These are phyloP conservation scores for Elsinoe ampelina DNA, from an alignment of 2,329 filamentous ascomycete genomes.

Conservation along the genomic window DNA sequence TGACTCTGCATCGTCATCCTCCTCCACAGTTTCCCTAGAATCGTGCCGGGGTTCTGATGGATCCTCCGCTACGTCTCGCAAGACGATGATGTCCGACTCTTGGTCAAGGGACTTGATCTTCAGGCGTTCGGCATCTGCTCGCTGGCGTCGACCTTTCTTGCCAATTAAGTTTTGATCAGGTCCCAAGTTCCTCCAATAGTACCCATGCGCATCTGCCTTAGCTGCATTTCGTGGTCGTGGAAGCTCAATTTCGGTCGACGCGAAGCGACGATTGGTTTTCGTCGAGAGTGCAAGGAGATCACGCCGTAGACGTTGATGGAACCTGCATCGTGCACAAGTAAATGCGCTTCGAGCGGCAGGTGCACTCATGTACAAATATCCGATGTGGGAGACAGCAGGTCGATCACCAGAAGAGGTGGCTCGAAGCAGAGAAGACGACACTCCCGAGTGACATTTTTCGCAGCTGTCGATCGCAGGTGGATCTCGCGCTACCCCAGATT, in stretches of 20 bases:
- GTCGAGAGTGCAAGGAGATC: constrained; percentile 2
- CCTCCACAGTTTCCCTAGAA: neutral
- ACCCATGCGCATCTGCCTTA: neutral
- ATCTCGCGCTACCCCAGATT: constrained; percentile 3
- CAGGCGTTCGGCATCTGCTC: constrained; percentile 13
- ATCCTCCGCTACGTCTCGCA: constrained; percentile 15
- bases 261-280: neutral
- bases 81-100: constrained; percentile 16
- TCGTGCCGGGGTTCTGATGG: neutral
- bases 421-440: no score
- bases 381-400: no score
- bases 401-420: no score
- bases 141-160: constrained; percentile 1
- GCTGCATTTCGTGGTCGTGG: neutral
- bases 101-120: constrained; percentile 15
- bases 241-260: neutral
- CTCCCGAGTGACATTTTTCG: neutral
- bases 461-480: neutral
- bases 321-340: constrained; percentile 17
- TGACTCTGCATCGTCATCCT: neutral
- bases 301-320: constrained; percentile 12
- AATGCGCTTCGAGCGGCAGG: constrained; percentile 12
- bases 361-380: constrained; percentile 13
- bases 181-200: neutral
- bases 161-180: constrained; percentile 2